Evolutionary conservation across 257 asterid species (phyloP).

Genomic region (Ligustrum vulgare): DNA sequence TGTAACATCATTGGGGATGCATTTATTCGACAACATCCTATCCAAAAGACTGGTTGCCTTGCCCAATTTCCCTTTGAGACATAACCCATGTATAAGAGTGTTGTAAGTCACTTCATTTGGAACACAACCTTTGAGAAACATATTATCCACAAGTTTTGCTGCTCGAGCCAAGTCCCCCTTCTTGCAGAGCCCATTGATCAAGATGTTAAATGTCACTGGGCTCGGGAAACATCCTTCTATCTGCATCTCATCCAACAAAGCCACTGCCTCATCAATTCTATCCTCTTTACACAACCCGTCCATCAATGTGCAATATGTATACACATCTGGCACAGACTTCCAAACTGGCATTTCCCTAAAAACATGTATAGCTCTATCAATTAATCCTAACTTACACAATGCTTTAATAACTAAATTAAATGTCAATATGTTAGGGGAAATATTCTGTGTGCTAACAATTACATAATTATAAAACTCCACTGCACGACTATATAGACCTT

Average conservation of each 20-base stretch:
- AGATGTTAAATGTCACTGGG: constrained; percentile 65
- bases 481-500: constrained; percentile 54
- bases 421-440: constrained; percentile 67
- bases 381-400: constrained; percentile 56
- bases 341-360: constrained; percentile 67
- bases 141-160: constrained; percentile 72
- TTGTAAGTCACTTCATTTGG: constrained; percentile 91
- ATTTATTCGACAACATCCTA: constrained; percentile 66
- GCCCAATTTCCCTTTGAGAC: constrained; percentile 78
- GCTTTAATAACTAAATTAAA: constrained; percentile 81
- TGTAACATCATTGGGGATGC: constrained; percentile 67
- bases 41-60: constrained; percentile 72
- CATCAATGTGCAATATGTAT: constrained; percentile 90
- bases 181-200: constrained; percentile 83
- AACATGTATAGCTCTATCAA: constrained; percentile 57
- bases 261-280: constrained; percentile 81
- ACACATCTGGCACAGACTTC: constrained; percentile 63
- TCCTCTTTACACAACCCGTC: constrained; percentile 88
- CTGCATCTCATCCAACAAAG: constrained; percentile 95
- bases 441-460: constrained; percentile 27
- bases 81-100: constrained; percentile 87
- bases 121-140: constrained; percentile 86
- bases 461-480: constrained; percentile 65
- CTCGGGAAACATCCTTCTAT: constrained; percentile 74
- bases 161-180: constrained; percentile 82